These are phyloP conservation scores for Paramarasmius palmivorus DNA, from an alignment of 1,284 basidiomycete genomes.

Conservation along the genomic window DNA sequence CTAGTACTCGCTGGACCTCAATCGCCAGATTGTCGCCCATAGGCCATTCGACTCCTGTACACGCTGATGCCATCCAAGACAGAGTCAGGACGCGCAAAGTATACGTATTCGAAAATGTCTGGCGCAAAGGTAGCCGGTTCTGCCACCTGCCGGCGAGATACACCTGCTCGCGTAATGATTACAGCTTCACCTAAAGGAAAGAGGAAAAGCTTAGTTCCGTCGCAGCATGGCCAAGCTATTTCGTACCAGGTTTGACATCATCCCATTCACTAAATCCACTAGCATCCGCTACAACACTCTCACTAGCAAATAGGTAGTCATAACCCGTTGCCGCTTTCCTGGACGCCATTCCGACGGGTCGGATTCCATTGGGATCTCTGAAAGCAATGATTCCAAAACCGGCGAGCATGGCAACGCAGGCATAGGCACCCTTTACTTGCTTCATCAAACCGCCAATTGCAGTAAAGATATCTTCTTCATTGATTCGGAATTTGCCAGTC, in stretches of 20 bases:
- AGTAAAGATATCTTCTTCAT: conserved; percentile 98
- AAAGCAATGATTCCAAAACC: conserved; percentile 99
- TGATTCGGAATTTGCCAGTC: conserved; percentile 99
- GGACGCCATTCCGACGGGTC: conserved; percentile 85
- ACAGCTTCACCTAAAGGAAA: conserved; percentile 78
- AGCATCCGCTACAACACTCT: conserved; percentile 96
- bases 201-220: conserved; percentile 1
- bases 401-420: conserved; percentile 97
- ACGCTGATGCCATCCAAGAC: conserved; percentile 98
- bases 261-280: conserved; percentile 91
- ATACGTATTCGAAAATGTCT: conserved; percentile 99
- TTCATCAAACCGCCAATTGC: conserved; percentile 91
- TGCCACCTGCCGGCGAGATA: conserved; percentile 75
- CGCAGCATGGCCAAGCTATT: not conserved
- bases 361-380: conserved; percentile 98
- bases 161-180: conserved; percentile 84
- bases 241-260: conserved; percentile 86
- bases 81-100: conserved; percentile 97
- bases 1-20: conserved; percentile 79
- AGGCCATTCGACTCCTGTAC: conserved; percentile 96
- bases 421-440: conserved; percentile 91
- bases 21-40: conserved; percentile 97
- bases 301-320: conserved; percentile 93
- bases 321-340: conserved; percentile 57
- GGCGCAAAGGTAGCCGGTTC: conserved; percentile 81